Base-by-base conservation (phyloP, 177 flowering plant genomes). In the Vitis hybrid region DNA sequence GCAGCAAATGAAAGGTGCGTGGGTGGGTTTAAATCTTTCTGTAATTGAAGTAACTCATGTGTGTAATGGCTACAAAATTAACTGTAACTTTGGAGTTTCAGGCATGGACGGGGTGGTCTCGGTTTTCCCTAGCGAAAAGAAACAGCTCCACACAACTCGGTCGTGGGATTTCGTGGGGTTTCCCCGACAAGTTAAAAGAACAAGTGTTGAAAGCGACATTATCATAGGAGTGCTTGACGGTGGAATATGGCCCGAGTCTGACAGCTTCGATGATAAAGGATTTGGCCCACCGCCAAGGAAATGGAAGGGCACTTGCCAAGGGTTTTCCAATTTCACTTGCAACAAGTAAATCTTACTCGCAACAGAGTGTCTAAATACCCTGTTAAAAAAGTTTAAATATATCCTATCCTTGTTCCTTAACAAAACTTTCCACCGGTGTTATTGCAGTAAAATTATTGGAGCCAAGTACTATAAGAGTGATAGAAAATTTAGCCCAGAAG, bases 391-490 rank as follows among this genome's bases (percentile, higher is more conserved):
- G 39, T 33, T 5, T 5, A 33, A 33, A 33, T 5, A 72, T 18
- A 18, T 18, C 19, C 26, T 22, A 22, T 22, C 26, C 26, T 22
- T 22, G 2, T 22, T 29, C 49, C 31, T 13, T 66, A n/a, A 14
- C 71, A 13, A 18, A 14, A 26, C 3, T 57, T 18, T 14, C 26
- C 15, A 12, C 22, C 0, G 22, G 13, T 4, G 50, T 39, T 61
- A 58, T 19, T 74, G 76, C 85, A 88, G 90, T 58, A 88, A 86
- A 72, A 59, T 86, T 29, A 82, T 88, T 2, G 92, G 87, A 70
- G 89, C 87, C 9, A 66, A 67, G 69, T 82, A 29, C 68, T 86
- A 84, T 75, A 58, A 31, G 9, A 14, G 18, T 2, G 71, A 67
- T 3, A 75, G 78, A 68, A 1, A 29, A 2, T 2, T 75, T 4